Conservation (phyloP, 2,329 filamentous ascomycete species). For the Diaporthe australafricana region DNA sequence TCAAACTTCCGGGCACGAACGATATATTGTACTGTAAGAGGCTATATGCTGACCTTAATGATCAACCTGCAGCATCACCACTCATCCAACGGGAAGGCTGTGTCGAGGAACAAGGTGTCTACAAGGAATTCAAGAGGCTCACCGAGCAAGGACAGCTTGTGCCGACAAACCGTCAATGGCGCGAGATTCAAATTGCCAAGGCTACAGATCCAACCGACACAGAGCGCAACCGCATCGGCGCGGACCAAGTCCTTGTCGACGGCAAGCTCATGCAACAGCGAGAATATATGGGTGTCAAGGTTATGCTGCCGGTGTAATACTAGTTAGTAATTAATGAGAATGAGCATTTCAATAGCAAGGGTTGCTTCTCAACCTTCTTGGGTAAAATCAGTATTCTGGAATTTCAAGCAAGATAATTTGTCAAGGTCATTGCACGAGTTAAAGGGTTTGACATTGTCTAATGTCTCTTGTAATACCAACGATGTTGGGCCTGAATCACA, state of each 20-base stretch:
- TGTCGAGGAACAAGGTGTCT: conserved; percentile 56
- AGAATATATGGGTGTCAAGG: conserved; percentile 59
- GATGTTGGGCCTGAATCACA: background rate
- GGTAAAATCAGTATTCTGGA: background rate
- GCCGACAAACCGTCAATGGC: conserved; percentile 59
- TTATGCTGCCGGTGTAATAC: conserved; percentile 54
- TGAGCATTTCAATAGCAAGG: background rate
- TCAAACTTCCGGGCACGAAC: background rate
- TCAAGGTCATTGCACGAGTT: background rate
- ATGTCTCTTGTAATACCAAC: background rate
- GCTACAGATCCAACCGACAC: conserved; percentile 55
- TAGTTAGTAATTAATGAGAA: background rate
- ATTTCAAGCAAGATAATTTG: background rate
- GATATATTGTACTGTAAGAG: too few relatives aligned
- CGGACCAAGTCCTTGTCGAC: conserved; percentile 54
- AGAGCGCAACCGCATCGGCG: conserved; percentile 53
- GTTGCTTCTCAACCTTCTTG: background rate
- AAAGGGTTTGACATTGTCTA: background rate
- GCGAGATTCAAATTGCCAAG: conserved; percentile 61
- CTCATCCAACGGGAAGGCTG: conserved; percentile 53
- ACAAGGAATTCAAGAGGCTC: conserved; percentile 57
- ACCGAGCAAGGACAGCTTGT: conserved; percentile 54
- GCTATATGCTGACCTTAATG: background rate
- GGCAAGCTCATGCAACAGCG: conserved; percentile 59
- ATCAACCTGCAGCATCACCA: conserved; percentile 40